Evolutionary conservation across 805 yeast genomes (phyloP), one percentile per base, ranked within the genome.

Genomic region (Candida maesae): DNA sequence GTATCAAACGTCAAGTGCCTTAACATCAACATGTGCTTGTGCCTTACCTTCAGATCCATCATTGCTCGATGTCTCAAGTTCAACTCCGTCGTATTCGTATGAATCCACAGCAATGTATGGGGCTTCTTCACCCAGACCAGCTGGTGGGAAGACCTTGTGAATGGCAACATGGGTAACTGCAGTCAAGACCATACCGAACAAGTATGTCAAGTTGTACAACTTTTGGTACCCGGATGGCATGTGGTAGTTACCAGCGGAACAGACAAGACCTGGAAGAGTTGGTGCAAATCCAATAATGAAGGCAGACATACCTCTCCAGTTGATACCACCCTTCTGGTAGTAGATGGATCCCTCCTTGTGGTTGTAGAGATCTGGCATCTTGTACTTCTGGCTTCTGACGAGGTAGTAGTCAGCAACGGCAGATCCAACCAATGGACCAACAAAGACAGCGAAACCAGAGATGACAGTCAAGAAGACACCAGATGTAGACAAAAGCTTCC

Each of bases 401-500:
- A 47, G 16, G 35, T 36, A 50, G 38, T 39, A 50, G 19, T 50
- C 50, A 9, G 47, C 45, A 24, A 50, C 26, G 18, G 50, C 42
- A 21, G 37, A 30, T 6, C 55, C 57, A 18, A 52, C 51, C 23
- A 47, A 49, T 4, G 57, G 44, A 29, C 49, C 45, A 36, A 51
- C 41, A 31, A 52, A 52, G 27, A 51, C 50, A 18, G 55, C 57
- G 48, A 53, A 52, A 10, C 57, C 55, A 8, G 42, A 44, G 28
- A 53, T 52, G 38, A 52, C 52, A n/a, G 52, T 48, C 14, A 52
- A 35, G 35, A 51, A 49, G 14, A 48, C 48, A 17, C 45, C 45
- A 3, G 57, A 51, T 5, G 48, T 41, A 6, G 54, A 45, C 13
- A 51, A 38, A 41, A 70, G 60, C 48, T 58, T 58, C 67, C 67